Conservation (phyloP, 805 yeast genomes). For the Kodamaea neixiangensis region DNA sequence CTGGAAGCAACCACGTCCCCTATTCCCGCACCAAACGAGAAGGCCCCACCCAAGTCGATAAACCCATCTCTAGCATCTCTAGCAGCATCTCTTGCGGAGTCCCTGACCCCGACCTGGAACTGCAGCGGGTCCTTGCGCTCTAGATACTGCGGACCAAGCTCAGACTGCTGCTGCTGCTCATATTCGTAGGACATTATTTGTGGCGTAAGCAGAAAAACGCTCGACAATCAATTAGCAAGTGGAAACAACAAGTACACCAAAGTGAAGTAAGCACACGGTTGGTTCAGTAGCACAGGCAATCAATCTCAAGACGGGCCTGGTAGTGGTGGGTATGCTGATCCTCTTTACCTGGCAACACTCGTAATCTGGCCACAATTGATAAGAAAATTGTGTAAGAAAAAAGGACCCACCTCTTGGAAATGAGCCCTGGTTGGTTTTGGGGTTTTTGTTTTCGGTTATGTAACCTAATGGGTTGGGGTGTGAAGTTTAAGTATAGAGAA, state of each 20-base stretch:
- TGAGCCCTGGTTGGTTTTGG: slow-evolving; percentile 1
- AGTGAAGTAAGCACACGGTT: not conserved
- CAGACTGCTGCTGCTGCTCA: not conserved
- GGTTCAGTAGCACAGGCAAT: not conserved
- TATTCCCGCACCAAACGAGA: not conserved
- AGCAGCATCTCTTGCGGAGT: not conserved
- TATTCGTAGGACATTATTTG: not conserved
- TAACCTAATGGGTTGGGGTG: not conserved
- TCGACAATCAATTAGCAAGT: not conserved
- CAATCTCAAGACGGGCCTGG: not conserved
- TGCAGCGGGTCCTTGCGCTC: not conserved
- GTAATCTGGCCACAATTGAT: slow-evolving; percentile 4
- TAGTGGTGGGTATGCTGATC: not conserved
- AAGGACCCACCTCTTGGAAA: slow-evolving; percentile 2
- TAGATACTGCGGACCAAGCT: not conserved
- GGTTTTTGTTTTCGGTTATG: not conserved
- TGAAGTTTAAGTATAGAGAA: not conserved
- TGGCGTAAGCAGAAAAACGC: not conserved
- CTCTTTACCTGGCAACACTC: not conserved
- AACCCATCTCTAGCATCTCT: not conserved
- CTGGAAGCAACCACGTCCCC: not conserved
- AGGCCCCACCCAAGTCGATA: not conserved
- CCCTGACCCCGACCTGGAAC: too few relatives aligned
- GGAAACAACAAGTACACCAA: not conserved
- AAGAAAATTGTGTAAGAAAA: not conserved